Base-by-base conservation (phyloP, 2,329 filamentous ascomycete species). In the Fusarium kyushuense region DNA sequence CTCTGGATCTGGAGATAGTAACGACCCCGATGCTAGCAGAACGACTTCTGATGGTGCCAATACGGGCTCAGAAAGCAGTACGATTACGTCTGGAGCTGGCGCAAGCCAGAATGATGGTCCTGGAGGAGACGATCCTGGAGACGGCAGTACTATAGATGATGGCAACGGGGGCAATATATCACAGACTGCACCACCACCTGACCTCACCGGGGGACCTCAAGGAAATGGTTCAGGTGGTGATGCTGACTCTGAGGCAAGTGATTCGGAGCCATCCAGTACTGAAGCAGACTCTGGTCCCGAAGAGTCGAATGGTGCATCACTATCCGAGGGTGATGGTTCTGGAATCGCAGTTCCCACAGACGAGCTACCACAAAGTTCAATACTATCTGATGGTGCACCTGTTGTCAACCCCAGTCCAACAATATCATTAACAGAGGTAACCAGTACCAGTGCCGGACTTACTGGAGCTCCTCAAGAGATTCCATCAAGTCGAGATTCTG, bases 371-470 rank as follows among this genome's bases (percentile, higher is more conserved):
- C n/a, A 32, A 35, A 59, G 33, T 11, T 52, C 59, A 7, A 8
- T 65, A 4, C 3, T 53, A 21, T 38, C 52, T 3, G 53, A 64
- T 3, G 61, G 40, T 12, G 41, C 61, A 14, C 30, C 61, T 2
- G 38, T 64, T 5, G 13, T 53, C 21, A 64, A 64, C 6, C 46
- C 59, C 1, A 40, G 19, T 4, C 7, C 53, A 21, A 30, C 25
- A 13, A 8, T 2, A 5, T 23, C 6, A 12, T 23, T 17, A 6
- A 11, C 4, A 2, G 19, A 41, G 14, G 5, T 19, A 16, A 41
- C 27, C 5, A 36, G 29, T 14, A 29, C 52, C 2, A 32, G 21
- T 19, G 23, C 35, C 0, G 40, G 53, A 25, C 7, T 38, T 17
- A 6, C 21, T 4, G 61, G 46, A 25, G 45, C 14, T 1, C 60